Evolutionary conservation across 257 asterid species (phyloP), one percentile per base, ranked within the genome.

Genomic region (Gentiana dahurica): DNA sequence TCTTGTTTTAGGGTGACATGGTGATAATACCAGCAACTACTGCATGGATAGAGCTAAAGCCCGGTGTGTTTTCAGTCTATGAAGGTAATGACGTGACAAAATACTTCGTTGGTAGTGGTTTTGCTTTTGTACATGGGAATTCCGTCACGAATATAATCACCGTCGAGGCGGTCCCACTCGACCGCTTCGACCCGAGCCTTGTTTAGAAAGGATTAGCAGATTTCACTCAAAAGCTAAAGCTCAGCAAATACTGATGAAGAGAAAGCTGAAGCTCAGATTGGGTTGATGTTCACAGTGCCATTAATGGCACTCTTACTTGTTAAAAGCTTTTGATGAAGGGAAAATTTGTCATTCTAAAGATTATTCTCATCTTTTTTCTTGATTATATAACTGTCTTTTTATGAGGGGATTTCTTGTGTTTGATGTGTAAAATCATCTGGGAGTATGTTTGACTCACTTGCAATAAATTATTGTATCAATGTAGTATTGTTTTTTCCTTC

Each of bases 241-340:
- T 58, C 88, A 8, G 96, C 93, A 47, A 69, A 95, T n/a, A 82
- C 90, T 12, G 95, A 88, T 41, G 70, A 24, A 32, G 96, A 88
- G 80, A 88, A 88, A 77, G 90, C 95, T 24, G 95, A 88, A 69
- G 95, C 94, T 45, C 90, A 88, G 70, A 79, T 88, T 9, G 95
- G 4, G 72, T 82, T 24, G 96, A 88, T 54, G 86, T 88, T 49
- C 90, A 88, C 81, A 85, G 88, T 60, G 86, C 96, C 52, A 81
- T 88, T 67, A 88, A 83, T 69, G 86, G 81, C 73, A 90, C 95
- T 64, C 77, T 80, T 59, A 80, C 96, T 0, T 83, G 86, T 61
- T 88, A 79, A 66, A 13, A 51, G 53, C 48, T 66, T 32, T 48
- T 1, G 5, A 4, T 32, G 47, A 49, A 10, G n/a, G n/a, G n/a